These are phyloP conservation scores for Streptanthus diversifolius DNA, from an alignment of 345 rosid genomes.

Conservation along the genomic window DNA sequence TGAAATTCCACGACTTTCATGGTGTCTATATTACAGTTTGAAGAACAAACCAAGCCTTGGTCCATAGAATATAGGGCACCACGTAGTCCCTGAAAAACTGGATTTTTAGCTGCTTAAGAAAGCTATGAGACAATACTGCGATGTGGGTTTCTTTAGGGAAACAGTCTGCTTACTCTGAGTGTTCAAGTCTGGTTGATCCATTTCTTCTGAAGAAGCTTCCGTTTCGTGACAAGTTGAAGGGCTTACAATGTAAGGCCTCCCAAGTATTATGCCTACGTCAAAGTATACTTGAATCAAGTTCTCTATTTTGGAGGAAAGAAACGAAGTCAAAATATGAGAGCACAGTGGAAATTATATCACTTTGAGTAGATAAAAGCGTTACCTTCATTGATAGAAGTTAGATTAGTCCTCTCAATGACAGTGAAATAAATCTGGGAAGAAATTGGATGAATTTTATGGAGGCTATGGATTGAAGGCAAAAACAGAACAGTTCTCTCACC, in stretches of 20 bases:
- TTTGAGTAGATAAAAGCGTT: conserved; percentile 11
- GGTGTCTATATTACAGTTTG: conserved; percentile 61
- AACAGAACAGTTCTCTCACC: conserved; percentile 56
- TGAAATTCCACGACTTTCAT: conserved; percentile 50
- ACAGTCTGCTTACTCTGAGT: conserved; percentile 51
- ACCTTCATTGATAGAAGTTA: conserved; percentile 78
- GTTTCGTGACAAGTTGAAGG: conserved; percentile 67
- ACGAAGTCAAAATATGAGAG: background rate
- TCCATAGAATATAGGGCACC: conserved; percentile 62
- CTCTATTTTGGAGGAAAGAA: background rate
- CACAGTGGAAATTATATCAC: background rate
- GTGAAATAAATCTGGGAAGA: conserved; percentile 55
- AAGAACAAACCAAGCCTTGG: conserved; percentile 74
- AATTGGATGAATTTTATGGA: conserved; percentile 42
- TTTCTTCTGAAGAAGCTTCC: conserved; percentile 53
- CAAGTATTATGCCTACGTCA: conserved; percentile 54
- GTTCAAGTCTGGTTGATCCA: conserved; percentile 63
- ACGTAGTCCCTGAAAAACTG: conserved; percentile 87
- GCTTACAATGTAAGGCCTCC: conserved; percentile 61
- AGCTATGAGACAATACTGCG: background rate
- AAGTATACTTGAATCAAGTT: conserved; percentile 7
- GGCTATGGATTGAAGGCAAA: conserved; percentile 53
- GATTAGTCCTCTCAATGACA: conserved; percentile 63
- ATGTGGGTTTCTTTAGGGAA: background rate
- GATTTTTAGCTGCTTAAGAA: conserved; percentile 24